A percentile compares a stretch with the other conserved stretches of the same genome.
These are phyloP conservation scores for Cynara cardunculus DNA, from an alignment of 129 eudicot species.

Conservation along the genomic window DNA sequence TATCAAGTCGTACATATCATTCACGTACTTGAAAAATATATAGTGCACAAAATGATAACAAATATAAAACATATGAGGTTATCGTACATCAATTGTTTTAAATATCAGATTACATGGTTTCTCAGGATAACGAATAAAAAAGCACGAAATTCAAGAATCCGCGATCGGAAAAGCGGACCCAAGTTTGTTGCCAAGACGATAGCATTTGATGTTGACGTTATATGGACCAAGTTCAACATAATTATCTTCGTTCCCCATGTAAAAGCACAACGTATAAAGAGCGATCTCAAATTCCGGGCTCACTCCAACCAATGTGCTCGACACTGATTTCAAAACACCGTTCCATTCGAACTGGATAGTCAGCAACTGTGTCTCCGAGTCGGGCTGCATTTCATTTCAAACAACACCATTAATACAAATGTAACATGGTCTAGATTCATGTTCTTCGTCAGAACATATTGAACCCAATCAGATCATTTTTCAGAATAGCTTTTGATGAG, in stretches of 20 bases:
- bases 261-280: slow-evolving; percentile 81
- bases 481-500: background rate
- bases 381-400: slow-evolving; percentile 59
- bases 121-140: background rate
- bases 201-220: slow-evolving; percentile 83
- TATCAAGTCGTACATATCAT: too few species aligned
- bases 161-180: slow-evolving; percentile 95
- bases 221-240: slow-evolving; percentile 81
- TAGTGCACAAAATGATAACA: background rate
- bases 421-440: background rate
- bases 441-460: background rate
- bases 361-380: slow-evolving; percentile 78
- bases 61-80: background rate
- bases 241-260: slow-evolving; percentile 77
- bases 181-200: slow-evolving; percentile 74
- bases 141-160: slow-evolving; percentile 34
- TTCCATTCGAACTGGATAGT: slow-evolving; percentile 97
- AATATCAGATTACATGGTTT: background rate
- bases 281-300: slow-evolving; percentile 97
- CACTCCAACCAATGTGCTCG: slow-evolving; percentile 90
- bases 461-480: background rate
- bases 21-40: too few species aligned
- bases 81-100: slow-evolving; percentile 6
- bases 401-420: background rate
- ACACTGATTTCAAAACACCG: slow-evolving; percentile 80